phyloP scores from a whole-genome alignment of 768 basidiomycete genomes.

The Calocera cornea region DNA sequence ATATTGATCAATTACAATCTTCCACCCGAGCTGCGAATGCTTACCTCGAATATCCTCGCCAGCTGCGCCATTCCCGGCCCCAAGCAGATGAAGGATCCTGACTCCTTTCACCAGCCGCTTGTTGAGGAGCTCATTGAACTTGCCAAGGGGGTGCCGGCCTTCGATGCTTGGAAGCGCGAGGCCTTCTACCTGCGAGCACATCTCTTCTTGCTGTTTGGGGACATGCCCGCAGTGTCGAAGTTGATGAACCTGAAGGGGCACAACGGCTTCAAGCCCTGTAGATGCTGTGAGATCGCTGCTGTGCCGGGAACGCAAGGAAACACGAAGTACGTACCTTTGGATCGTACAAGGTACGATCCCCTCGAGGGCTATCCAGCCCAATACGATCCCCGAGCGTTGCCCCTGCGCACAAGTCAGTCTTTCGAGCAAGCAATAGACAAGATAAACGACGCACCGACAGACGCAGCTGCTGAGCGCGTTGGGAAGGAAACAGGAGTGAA shows the following conservation, averaged over 20 bases:
- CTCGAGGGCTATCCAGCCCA: slow-evolving; percentile 14
- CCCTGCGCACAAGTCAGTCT: slow-evolving; percentile 8
- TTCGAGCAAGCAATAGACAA: slow-evolving; percentile 19
- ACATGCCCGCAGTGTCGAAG: slow-evolving; percentile 26
- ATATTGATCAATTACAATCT: slow-evolving; percentile 34
- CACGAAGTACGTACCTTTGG: neutral
- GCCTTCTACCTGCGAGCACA: slow-evolving; percentile 24
- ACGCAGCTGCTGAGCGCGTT: slow-evolving; percentile 16
- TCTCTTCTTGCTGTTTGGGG: slow-evolving; percentile 21
- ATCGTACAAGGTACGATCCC: slow-evolving; percentile 15
- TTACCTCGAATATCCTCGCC: slow-evolving; percentile 26
- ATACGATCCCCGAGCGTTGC: slow-evolving; percentile 24
- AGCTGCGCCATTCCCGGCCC: slow-evolving; percentile 37
- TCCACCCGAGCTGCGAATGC: slow-evolving; percentile 28
- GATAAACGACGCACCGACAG: slow-evolving; percentile 20
- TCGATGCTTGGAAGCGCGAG: slow-evolving; percentile 18
- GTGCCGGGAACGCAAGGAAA: slow-evolving; percentile 13
- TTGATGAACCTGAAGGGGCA: slow-evolving; percentile 32
- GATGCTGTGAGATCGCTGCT: slow-evolving; percentile 27
- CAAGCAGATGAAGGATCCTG: slow-evolving; percentile 29
- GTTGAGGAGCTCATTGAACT: slow-evolving; percentile 27
- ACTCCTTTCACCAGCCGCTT: slow-evolving; percentile 29
- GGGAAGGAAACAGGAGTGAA: slow-evolving; percentile 27
- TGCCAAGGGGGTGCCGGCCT: slow-evolving; percentile 26
- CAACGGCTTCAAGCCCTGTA: slow-evolving; percentile 29